Evolutionary conservation across 179 eudicot genomes (phyloP), one percentile per base, ranked within the genome.

Genomic region (Spergularia azorica): DNA sequence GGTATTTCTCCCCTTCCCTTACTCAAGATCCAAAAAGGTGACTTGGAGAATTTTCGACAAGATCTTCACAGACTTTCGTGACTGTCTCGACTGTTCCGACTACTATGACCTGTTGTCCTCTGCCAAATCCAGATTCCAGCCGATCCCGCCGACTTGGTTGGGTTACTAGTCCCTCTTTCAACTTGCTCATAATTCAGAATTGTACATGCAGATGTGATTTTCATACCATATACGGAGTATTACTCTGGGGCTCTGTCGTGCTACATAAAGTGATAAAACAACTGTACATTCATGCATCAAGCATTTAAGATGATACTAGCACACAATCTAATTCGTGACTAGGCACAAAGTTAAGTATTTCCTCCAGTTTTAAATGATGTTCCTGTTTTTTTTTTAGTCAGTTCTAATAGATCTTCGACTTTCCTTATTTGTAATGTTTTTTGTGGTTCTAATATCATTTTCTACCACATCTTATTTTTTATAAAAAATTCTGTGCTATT

Each of bases 11-110:
- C 84, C 94, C 2, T 91, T 87, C 63, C 97, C 97, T 21, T 92
- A 91, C 82, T 74, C 92, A 41, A 84, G 94, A 81, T 91, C 93
- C 63, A 82, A 77, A 73, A 78, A 84, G 76, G 97, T 92, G 58
- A 81, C 82, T 61, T 87, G 94, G 92, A 89, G 88, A 82, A 85
- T 89, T 17, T 91, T 87, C 26, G 97, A 92, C 81, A 89, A 89
- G 83, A 88, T 92, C 18, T 92, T 92, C 85, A 92, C 93, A 38
- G 96, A 91, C 77, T 92, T 88, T 68, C 90, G 97, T 0, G 93
- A 90, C 79, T 91, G 95, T 84, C 77, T 92, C 80, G 78, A 67
- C 63, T 67, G 79, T 43, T 67, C 67, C 10, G 92, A 91, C 51
- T 91, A 85, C 84, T 88, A 79, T 51, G 93, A 92, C 51, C 78